Evolutionary conservation across 106 monocot species (phyloP).

Genomic region (Agapanthus africanus): DNA sequence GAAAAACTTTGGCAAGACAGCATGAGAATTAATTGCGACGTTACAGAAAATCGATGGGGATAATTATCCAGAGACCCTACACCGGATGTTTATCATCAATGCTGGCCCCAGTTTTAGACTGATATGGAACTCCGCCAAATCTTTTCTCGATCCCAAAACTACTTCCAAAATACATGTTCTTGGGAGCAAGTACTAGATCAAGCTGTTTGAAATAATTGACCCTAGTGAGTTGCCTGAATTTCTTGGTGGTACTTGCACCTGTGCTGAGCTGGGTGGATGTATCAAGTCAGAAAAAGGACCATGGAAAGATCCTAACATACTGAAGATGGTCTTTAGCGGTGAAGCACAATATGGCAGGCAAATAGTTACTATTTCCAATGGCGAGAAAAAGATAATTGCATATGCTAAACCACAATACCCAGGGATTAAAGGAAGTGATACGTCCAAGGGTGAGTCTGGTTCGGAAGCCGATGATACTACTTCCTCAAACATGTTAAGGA

Average conservation of each 20-base stretch:
- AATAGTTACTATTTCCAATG: slow-evolving; percentile 48
- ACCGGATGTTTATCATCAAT: slow-evolving; percentile 60
- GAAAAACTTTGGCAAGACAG: no score
- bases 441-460: slow-evolving; percentile 41
- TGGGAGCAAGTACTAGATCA: slow-evolving; percentile 51
- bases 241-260: slow-evolving; percentile 61
- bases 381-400: slow-evolving; percentile 52
- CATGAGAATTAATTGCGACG: no score
- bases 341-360: slow-evolving; percentile 54
- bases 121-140: slow-evolving; percentile 54
- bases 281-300: slow-evolving; percentile 56
- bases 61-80: slow-evolving; percentile 34
- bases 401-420: slow-evolving; percentile 51
- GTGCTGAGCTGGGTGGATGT: slow-evolving; percentile 45
- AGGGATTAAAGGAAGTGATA: slow-evolving; percentile 42
- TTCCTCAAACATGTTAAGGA: slow-evolving; percentile 9
- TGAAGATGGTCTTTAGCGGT: slow-evolving; percentile 59
- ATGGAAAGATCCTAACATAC: slow-evolving; percentile 55
- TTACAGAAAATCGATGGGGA: no score
- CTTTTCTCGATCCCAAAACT: slow-evolving; percentile 64
- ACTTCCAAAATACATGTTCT: slow-evolving; percentile 64
- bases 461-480: slow-evolving; percentile 46
- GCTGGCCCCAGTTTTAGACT: slow-evolving; percentile 61
- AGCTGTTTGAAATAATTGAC: slow-evolving; percentile 62
- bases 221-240: slow-evolving; percentile 73